Evolutionary conservation across 805 yeast species (phyloP).

Genomic region (Torulaspora indica): DNA sequence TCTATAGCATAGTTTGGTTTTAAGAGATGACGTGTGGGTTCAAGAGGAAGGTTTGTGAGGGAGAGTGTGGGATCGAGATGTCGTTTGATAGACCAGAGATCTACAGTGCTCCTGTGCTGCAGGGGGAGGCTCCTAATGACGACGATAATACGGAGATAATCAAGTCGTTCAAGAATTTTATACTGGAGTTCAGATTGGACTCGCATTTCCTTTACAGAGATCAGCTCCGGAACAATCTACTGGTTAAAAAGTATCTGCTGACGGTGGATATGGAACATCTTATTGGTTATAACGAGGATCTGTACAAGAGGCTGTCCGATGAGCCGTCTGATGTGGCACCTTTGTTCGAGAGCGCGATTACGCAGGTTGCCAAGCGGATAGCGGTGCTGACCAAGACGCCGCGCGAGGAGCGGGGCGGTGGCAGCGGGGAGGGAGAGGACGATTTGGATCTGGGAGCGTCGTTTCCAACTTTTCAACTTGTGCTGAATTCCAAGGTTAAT

Average conservation of each 20-base stretch:
- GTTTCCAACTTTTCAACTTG: constrained; percentile 81
- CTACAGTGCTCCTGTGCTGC: constrained; percentile 75
- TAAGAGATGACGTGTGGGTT: too few relatives aligned
- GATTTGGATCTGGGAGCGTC: constrained; percentile 29
- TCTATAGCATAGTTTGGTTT: too few relatives aligned
- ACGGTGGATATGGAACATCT: constrained; percentile 79
- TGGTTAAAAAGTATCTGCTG: constrained; percentile 67
- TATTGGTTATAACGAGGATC: constrained; percentile 81
- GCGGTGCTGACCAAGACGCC: constrained; percentile 39
- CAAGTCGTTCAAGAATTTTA: constrained; percentile 73
- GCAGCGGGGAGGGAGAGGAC: constrained; percentile 29
- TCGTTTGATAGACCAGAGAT: constrained; percentile 70
- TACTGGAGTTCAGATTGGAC: constrained; percentile 79
- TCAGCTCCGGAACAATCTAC: constrained; percentile 79
- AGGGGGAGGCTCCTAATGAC: constrained; percentile 70
- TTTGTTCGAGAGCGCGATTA: constrained; percentile 73
- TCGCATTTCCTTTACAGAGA: constrained; percentile 84
- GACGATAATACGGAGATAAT: constrained; percentile 62
- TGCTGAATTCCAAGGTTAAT: constrained; percentile 66
- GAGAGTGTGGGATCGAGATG: constrained; percentile 37
- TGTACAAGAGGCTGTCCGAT: constrained; percentile 76
- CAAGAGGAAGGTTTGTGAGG: too few relatives aligned
- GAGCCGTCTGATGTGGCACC: constrained; percentile 88
- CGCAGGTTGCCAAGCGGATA: constrained; percentile 76
- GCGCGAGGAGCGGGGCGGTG: constrained; percentile 10